phyloP scores from a whole-genome alignment of 139 green algal genomes.

The Trebouxia sp. region DNA sequence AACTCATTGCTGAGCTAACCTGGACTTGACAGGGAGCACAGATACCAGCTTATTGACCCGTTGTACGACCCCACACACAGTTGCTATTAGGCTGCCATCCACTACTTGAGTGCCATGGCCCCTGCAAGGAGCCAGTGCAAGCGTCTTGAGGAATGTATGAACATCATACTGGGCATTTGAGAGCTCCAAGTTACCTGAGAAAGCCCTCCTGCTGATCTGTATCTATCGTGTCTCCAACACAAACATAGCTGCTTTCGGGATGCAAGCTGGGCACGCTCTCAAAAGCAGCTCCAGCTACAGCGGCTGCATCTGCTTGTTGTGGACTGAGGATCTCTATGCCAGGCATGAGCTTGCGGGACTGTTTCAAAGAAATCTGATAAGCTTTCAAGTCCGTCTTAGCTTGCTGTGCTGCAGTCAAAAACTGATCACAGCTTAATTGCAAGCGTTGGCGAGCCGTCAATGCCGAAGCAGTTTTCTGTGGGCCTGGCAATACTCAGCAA shows the following conservation, averaged over 20 bases:
- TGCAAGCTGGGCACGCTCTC: not conserved
- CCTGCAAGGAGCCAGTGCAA: conserved; percentile 39
- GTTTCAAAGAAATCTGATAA: not conserved
- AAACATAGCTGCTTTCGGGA: conserved; percentile 38
- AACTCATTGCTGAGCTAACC: conserved; percentile 36
- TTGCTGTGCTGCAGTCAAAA: too few relatives aligned
- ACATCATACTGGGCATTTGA: too few relatives aligned
- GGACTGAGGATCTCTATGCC: not conserved
- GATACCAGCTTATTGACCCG: conserved; percentile 85
- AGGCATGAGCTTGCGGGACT: not conserved
- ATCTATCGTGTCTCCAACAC: conserved; percentile 55
- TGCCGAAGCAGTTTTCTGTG: too few relatives aligned
- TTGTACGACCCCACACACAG: conserved; percentile 70
- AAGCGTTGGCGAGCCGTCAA: too few relatives aligned
- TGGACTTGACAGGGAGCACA: conserved; percentile 68
- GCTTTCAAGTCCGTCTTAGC: too few relatives aligned
- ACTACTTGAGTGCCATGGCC: conserved; percentile 79
- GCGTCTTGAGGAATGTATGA: too few relatives aligned
- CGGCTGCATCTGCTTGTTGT: not conserved
- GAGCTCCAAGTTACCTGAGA: too few relatives aligned
- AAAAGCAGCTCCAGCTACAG: conserved; percentile 11
- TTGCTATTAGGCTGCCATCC: conserved; percentile 68
- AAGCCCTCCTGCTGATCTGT: conserved; percentile 47
- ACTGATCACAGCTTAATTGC: too few relatives aligned
- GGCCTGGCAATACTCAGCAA: too few relatives aligned